Evolutionary conservation across 2,329 filamentous ascomycete species (phyloP).

Genomic region (Periglandula ipomoeae): DNA sequence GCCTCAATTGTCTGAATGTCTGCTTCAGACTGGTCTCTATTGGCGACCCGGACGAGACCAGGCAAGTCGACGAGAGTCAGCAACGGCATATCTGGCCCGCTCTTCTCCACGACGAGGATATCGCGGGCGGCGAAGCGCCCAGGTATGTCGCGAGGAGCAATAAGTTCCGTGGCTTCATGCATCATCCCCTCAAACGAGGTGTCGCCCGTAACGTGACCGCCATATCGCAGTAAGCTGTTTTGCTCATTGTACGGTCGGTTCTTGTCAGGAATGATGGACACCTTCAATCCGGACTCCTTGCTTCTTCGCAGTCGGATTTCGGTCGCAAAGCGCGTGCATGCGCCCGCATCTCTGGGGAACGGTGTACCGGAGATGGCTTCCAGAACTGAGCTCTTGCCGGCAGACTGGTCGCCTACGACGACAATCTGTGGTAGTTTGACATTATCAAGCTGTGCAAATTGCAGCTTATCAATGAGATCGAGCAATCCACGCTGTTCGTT

Average conservation of each 20-base stretch:
- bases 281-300: conserved; percentile 33
- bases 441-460: conserved; percentile 42
- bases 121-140: conserved; percentile 42
- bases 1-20: conserved; percentile 44
- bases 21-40: conserved; percentile 40
- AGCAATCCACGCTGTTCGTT: conserved; percentile 47
- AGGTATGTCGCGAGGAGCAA: conserved; percentile 39
- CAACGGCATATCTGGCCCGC: conserved; percentile 48
- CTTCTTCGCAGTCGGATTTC: conserved; percentile 46
- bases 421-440: conserved; percentile 51
- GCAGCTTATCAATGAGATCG: conserved; percentile 48
- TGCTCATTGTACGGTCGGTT: conserved; percentile 37
- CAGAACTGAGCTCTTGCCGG: conserved; percentile 55
- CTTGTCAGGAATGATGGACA: conserved; percentile 48
- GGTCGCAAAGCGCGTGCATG: conserved; percentile 54
- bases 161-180: conserved; percentile 40
- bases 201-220: conserved; percentile 34
- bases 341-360: conserved; percentile 49
- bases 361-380: conserved; percentile 54
- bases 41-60: conserved; percentile 46
- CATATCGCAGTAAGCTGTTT: conserved; percentile 36
- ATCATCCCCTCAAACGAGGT: conserved; percentile 42
- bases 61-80: conserved; percentile 54
- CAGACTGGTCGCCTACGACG: conserved; percentile 55
- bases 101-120: conserved; percentile 49